Evolutionary conservation across 2,329 filamentous ascomycete genomes (phyloP), one percentile per base, ranked within the genome.

Genomic region (Aspergillus proliferans): DNA sequence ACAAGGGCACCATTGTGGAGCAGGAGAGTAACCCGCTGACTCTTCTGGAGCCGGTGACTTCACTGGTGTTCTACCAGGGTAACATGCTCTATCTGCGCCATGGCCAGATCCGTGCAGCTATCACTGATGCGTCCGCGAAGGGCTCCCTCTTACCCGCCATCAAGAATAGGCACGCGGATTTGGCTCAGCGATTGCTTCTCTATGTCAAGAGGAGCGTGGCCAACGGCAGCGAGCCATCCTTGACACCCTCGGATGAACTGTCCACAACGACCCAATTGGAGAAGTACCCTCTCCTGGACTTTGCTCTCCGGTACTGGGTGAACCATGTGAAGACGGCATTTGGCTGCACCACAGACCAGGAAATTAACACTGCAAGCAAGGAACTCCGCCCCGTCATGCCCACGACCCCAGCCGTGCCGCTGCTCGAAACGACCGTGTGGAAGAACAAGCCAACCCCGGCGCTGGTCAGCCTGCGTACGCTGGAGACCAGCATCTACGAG

Each of bases 381-480:
- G 75, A 77, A 28, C 65, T 81, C 45, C 69, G 71, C 47, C 71
- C 70, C 28, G 61, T 74, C 14, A 72, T 81, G 48, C 76, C 78
- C 0, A 62, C 68, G 4, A 70, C 67, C 1, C 70, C 72, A 0
- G 65, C 67, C 3, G 56, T 80, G 15, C 58, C 74, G 2, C 59
- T 78, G 6, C 62, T 81, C 0, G 74, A 79, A 53, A 72, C 72
- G 52, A 64, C 73, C 4, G 66, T 73, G 48, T 81, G 76, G 75
- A 67, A 72, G 22, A 61, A 61, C 43, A 53, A 57, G n/a, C 52
- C 66, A 2, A 63, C 59, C 2, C 69, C 69, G 1, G 53, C 59
- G 4, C 53, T 67, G 39, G 34, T 68, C 14, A 48, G 53, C 2
- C 59, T 61, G 47, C 58, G 66, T 41, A 59, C 55, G 3, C 59